Conservation (phyloP, 2,329 filamentous ascomycete species). For the Phaeosphaeriaceae sp. region DNA sequence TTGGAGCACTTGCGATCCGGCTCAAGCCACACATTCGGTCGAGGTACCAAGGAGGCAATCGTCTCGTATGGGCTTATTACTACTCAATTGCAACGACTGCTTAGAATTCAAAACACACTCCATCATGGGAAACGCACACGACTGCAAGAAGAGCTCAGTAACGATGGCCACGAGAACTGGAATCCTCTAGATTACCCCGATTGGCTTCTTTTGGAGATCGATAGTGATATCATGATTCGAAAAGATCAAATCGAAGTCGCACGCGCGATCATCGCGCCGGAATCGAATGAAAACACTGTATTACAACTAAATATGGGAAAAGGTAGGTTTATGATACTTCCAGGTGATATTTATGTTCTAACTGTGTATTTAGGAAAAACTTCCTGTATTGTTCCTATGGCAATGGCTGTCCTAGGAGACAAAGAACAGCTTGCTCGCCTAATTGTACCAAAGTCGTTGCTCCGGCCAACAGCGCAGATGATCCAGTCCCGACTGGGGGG, state of each 20-base stretch:
- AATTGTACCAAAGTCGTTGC: slow-evolving; percentile 62
- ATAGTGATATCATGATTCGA: slow-evolving; percentile 67
- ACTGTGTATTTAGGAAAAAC: slow-evolving; percentile 51
- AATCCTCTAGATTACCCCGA: slow-evolving; percentile 60
- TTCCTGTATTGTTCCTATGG: slow-evolving; percentile 64
- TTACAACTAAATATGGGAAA: slow-evolving; percentile 73
- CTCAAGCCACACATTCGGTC: no score
- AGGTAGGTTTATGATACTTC: slow-evolving; percentile 34
- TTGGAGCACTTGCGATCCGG: slow-evolving; percentile 55
- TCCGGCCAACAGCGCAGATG: slow-evolving; percentile 64
- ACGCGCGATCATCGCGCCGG: slow-evolving; percentile 62
- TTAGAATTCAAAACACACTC: slow-evolving; percentile 51
- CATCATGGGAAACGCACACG: slow-evolving; percentile 21
- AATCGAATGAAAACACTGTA: slow-evolving; percentile 62
- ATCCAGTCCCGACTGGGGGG: slow-evolving; percentile 63
- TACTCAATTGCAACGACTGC: slow-evolving; percentile 54
- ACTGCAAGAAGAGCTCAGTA: slow-evolving; percentile 53
- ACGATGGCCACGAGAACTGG: slow-evolving; percentile 64
- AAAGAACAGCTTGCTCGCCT: slow-evolving; percentile 57
- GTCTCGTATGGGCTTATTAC: slow-evolving; percentile 49
- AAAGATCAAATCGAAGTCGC: slow-evolving; percentile 68
- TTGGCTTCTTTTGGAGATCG: slow-evolving; percentile 72
- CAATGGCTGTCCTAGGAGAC: slow-evolving; percentile 55
- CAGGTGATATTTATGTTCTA: no score
- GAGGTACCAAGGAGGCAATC: no score